Percentiles rank a stretch among this genome's conserved stretches.
Conservation (phyloP, 106 monocot genomes). For the Iris macrosiphon region DNA sequence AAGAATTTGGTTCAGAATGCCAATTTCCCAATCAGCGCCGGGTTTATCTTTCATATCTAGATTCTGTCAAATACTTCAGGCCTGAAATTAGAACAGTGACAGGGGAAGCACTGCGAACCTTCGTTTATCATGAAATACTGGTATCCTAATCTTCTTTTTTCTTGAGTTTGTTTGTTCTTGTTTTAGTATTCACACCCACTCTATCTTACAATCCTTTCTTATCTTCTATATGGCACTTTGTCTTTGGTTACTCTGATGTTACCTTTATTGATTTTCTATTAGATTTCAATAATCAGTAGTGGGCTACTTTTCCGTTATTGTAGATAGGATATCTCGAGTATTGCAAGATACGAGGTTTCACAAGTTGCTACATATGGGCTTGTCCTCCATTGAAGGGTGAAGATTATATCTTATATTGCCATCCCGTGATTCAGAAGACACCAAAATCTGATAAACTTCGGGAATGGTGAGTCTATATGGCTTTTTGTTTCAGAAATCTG, state of each 20-base stretch:
- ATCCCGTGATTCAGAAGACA: slow-evolving; percentile 96
- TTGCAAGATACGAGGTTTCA: slow-evolving; percentile 84
- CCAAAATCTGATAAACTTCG: slow-evolving; percentile 93
- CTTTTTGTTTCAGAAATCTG: background rate
- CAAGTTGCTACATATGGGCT: slow-evolving; percentile 97
- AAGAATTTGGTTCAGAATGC: slow-evolving; percentile 89
- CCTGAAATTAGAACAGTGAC: slow-evolving; percentile 75
- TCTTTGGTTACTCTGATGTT: background rate
- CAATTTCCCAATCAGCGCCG: slow-evolving; percentile 76
- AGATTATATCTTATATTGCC: slow-evolving; percentile 95
- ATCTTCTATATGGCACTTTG: too few relatives aligned
- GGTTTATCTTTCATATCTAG: slow-evolving; percentile 87
- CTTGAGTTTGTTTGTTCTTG: too few relatives aligned
- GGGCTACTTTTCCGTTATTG: background rate
- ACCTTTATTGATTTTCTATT: background rate
- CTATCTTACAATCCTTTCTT: too few relatives aligned
- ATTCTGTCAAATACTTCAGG: slow-evolving; percentile 91
- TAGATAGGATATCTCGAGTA: slow-evolving; percentile 98
- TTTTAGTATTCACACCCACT: too few relatives aligned
- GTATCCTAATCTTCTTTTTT: slow-evolving; percentile 18
- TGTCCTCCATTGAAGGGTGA: slow-evolving; percentile 93
- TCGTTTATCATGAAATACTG: slow-evolving; percentile 96
- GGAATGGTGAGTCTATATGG: slow-evolving; percentile 48
- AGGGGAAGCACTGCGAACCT: slow-evolving; percentile 84
- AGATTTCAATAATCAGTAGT: background rate